These are phyloP conservation scores for Phaffia tasmanica DNA, from an alignment of 768 basidiomycete genomes.

Conservation along the genomic window DNA sequence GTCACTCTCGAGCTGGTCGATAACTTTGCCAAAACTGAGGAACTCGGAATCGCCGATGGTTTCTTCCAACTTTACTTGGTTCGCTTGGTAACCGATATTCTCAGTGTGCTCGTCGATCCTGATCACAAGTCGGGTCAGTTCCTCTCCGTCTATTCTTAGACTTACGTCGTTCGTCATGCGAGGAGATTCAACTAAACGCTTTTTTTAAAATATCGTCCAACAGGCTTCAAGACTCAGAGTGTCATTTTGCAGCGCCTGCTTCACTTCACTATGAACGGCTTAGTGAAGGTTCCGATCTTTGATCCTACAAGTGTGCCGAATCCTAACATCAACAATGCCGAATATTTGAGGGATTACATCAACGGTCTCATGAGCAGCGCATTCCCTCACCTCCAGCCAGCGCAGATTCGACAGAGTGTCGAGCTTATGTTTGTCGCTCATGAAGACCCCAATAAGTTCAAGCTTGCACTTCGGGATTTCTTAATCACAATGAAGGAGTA, in stretches of 20 bases:
- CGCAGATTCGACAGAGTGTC: constrained; percentile 25
- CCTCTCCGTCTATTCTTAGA: background rate
- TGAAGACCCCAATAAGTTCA: constrained; percentile 47
- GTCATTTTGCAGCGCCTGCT: constrained; percentile 85
- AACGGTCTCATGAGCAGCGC: constrained; percentile 74
- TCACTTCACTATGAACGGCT: constrained; percentile 72
- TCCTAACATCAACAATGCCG: constrained; percentile 57
- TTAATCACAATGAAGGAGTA: constrained; percentile 93
- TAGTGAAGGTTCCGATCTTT: constrained; percentile 70
- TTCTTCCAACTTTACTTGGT: constrained; percentile 98
- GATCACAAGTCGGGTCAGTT: constrained; percentile 81
- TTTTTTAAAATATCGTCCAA: background rate
- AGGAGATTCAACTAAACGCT: background rate
- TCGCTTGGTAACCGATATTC: constrained; percentile 83
- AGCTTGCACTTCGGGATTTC: constrained; percentile 89
- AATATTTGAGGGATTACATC: constrained; percentile 74
- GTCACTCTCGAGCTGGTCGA: constrained; percentile 90
- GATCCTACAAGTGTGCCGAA: constrained; percentile 61
- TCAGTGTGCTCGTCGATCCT: constrained; percentile 93
- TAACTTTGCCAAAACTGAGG: constrained; percentile 74
- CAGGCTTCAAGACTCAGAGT: constrained; percentile 84
- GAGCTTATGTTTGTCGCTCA: constrained; percentile 26
- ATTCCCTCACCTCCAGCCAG: constrained; percentile 82
- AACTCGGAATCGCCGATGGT: constrained; percentile 60
- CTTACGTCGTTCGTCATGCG: background rate